Base-by-base conservation (phyloP, 345 rosid genomes). In the Salix exigua region DNA sequence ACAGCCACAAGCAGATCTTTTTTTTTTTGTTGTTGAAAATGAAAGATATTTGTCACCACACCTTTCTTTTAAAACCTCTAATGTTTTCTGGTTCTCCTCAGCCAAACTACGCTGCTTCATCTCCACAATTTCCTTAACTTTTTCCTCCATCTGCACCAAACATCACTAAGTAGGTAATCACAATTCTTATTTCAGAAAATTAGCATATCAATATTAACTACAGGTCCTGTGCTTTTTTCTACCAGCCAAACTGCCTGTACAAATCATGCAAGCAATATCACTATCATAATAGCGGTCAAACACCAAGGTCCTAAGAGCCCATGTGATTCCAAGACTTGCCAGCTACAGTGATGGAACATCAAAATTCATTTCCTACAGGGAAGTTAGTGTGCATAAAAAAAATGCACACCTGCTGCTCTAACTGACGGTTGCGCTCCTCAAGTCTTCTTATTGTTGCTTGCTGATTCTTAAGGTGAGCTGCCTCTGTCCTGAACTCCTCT, bases 381-480 rank as follows among this genome's bases (percentile, higher is more conserved):
- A 25, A 33, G 37, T 6, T n/a, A 46, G 18, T 66, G 71, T 28
- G 28, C 73, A 51, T 58, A 51, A 5, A 38, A 6, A 0, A 77
- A 71, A 71, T 3, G 13, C 85, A 80, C 80, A 93, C 99, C 96
- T 92, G 99, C 70, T 87, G 97, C 90, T 96, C 99, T 83, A 96
- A 88, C 84, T 93, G 99, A 46, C 97, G 96, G 78, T 92, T 96
- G 76, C 97, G 94, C 79, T 96, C 99, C 82, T 96, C 99, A 67
- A 96, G 95, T 72, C 98, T 91, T 88, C 99, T 93, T 87, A 96
- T 93, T 64, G 99, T 96, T 35, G 99, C 95, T 82, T 93, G 99
- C 78, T 96, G 99, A 86, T 93, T 96, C 88, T 96, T 96, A 74
- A 96, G 85, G 80, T 92, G 99, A 80, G 96, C 86, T 55, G 99